These are phyloP conservation scores for Myrica gale DNA, from an alignment of 306 rosid species.

Conservation along the genomic window DNA sequence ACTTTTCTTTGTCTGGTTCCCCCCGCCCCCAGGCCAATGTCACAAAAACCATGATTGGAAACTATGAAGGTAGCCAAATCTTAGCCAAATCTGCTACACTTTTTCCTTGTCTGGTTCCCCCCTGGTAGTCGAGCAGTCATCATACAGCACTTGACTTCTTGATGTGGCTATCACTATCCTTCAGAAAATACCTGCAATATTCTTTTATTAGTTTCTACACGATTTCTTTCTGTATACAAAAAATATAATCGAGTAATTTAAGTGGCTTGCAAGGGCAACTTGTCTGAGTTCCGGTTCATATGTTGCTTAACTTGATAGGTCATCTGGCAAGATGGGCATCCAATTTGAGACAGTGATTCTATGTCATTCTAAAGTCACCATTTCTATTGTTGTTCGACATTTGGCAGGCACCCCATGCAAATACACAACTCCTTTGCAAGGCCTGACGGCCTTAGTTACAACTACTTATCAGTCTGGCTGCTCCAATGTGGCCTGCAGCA, in stretches of 20 bases:
- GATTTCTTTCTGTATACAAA: background rate
- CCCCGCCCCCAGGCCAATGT: no score
- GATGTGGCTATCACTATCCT: background rate
- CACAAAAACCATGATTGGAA: no score
- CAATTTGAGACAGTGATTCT: background rate
- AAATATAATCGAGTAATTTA: background rate
- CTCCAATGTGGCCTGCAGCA: conserved; percentile 60
- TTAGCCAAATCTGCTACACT: background rate
- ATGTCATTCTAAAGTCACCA: background rate
- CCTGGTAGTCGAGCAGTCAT: background rate
- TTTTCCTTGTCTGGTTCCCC: conserved; percentile 3
- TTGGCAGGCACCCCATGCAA: conserved; percentile 86
- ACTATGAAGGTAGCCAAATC: background rate
- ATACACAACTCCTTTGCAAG: conserved; percentile 79
- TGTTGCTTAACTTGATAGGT: background rate
- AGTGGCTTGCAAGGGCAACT: background rate
- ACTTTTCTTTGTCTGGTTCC: no score
- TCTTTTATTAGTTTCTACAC: background rate
- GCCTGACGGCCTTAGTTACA: conserved; percentile 62
- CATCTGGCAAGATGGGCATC: conserved; percentile 5
- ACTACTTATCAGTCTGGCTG: conserved; percentile 75
- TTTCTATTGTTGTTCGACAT: conserved; percentile 7
- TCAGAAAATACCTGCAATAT: background rate
- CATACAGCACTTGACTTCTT: background rate
- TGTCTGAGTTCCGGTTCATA: background rate